Evolutionary conservation across 2,329 filamentous ascomycete genomes (phyloP).

Genomic region (Beauveria sp.): DNA sequence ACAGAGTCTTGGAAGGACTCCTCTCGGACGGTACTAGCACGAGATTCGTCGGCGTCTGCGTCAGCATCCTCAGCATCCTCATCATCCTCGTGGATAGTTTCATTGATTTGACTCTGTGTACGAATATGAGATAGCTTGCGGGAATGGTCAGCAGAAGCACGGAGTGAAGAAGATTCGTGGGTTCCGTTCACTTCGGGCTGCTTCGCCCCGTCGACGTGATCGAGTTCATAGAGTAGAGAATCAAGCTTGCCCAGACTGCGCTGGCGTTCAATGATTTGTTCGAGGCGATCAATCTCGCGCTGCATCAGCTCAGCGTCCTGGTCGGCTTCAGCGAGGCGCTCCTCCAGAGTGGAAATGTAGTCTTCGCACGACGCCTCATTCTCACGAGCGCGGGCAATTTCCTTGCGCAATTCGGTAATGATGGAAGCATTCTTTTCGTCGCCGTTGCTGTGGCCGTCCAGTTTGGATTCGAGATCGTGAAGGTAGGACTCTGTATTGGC

Average conservation of each 20-base stretch:
- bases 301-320: conserved; percentile 97
- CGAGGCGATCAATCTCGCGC: conserved; percentile 86
- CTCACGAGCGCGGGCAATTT: conserved; percentile 78
- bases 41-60: conserved; percentile 21
- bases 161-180: conserved; percentile 34
- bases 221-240: conserved; percentile 82
- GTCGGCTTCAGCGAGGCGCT: conserved; percentile 89
- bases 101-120: conserved; percentile 45
- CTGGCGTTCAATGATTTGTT: conserved; percentile 92
- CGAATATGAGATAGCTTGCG: conserved; percentile 40
- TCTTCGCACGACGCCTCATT: conserved; percentile 89
- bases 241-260: conserved; percentile 92
- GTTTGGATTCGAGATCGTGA: conserved; percentile 80
- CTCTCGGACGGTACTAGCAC: conserved; percentile 28
- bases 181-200: conserved; percentile 25
- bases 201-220: conserved; percentile 60
- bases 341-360: conserved; percentile 94
- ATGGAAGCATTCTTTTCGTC: conserved; percentile 89
- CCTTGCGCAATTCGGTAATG: conserved; percentile 80
- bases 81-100: conserved; percentile 46
- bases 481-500: conserved; percentile 87
- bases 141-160: conserved; percentile 41
- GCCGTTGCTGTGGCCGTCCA: conserved; percentile 83
- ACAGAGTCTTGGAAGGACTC: conserved; percentile 16
- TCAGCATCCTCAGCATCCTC: conserved; percentile 40